phyloP scores from a whole-genome alignment of 805 yeast genomes.

The Candida anglica region DNA sequence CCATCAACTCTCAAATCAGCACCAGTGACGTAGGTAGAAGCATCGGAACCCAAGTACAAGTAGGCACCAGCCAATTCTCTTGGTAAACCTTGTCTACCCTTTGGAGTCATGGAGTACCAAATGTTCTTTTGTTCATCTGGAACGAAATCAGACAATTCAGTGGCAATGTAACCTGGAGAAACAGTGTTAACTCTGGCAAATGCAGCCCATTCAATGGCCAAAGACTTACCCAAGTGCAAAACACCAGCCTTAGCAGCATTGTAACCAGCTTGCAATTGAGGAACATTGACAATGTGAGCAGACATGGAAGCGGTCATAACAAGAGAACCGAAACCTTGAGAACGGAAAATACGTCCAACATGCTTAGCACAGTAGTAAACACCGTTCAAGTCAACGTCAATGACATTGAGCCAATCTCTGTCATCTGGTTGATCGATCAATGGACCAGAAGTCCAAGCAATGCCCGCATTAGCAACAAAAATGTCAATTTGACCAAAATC shows the following conservation, averaged over 20 bases:
- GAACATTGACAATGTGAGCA: conserved; percentile 81
- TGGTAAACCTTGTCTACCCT: conserved; percentile 74
- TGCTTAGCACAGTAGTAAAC: conserved; percentile 76
- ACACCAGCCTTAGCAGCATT: conserved; percentile 87
- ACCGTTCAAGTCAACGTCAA: conserved; percentile 75
- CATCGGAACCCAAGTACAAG: conserved; percentile 75
- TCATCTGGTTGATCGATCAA: conserved; percentile 38
- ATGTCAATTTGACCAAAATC: conserved; percentile 37
- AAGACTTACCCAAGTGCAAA: conserved; percentile 67
- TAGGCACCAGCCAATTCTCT: conserved; percentile 78
- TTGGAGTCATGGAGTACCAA: conserved; percentile 50
- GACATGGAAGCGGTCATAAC: conserved; percentile 88
- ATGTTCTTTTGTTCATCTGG: conserved; percentile 29
- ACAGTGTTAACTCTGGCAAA: conserved; percentile 82
- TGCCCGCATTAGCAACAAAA: conserved; percentile 46
- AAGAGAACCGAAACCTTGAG: conserved; percentile 73
- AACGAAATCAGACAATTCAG: conserved; percentile 54
- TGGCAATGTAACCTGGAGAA: conserved; percentile 82
- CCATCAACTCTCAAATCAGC: conserved; percentile 77
- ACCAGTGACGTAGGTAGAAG: conserved; percentile 77
- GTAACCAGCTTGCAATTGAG: conserved; percentile 83
- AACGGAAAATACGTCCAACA: conserved; percentile 67
- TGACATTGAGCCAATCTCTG: conserved; percentile 65
- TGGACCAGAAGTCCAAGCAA: conserved; percentile 44
- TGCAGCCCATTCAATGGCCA: conserved; percentile 84